A percentile compares a stretch with the other conserved stretches of the same genome.
These are phyloP conservation scores for Backusella psychrophila DNA, from an alignment of 192 early-diverging fungal genomes.

Conservation along the genomic window DNA sequence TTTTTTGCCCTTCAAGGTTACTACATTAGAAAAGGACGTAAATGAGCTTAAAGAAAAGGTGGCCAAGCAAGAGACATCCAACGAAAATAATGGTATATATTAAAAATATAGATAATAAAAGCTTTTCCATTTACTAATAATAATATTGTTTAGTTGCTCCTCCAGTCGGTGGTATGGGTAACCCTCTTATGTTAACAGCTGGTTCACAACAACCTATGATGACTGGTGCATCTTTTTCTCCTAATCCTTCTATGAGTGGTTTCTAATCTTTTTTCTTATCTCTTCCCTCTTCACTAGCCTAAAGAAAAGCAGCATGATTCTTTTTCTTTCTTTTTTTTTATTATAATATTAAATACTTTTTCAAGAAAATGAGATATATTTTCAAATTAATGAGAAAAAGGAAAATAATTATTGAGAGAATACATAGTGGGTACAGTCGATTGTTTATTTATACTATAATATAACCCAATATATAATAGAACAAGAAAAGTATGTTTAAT, in stretches of 20 bases:
- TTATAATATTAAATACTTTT: background rate
- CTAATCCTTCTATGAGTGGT: background rate
- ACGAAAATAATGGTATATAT: constrained; percentile 27
- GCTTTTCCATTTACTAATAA: background rate
- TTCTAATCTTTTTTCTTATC: background rate
- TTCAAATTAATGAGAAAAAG: no score
- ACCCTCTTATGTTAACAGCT: constrained; percentile 73
- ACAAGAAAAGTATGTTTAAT: no score
- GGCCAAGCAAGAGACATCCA: constrained; percentile 37
- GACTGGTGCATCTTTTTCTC: constrained; percentile 17
- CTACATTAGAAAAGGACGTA: constrained; percentile 54
- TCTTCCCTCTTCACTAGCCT: background rate
- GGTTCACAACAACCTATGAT: constrained; percentile 31
- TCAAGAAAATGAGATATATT: no score
- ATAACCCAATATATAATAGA: no score
- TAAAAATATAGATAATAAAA: background rate
- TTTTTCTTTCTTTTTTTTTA: background rate
- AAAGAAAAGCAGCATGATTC: background rate
- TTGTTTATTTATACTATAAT: no score
- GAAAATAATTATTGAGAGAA: no score
- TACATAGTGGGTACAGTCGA: no score
- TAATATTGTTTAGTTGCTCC: constrained; percentile 7
- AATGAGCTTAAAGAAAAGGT: constrained; percentile 58
- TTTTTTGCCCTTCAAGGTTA: constrained; percentile 25
- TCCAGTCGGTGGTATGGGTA: constrained; percentile 69